phyloP scores from a whole-genome alignment of 768 basidiomycete genomes.

The Termitomyces titanicus region DNA sequence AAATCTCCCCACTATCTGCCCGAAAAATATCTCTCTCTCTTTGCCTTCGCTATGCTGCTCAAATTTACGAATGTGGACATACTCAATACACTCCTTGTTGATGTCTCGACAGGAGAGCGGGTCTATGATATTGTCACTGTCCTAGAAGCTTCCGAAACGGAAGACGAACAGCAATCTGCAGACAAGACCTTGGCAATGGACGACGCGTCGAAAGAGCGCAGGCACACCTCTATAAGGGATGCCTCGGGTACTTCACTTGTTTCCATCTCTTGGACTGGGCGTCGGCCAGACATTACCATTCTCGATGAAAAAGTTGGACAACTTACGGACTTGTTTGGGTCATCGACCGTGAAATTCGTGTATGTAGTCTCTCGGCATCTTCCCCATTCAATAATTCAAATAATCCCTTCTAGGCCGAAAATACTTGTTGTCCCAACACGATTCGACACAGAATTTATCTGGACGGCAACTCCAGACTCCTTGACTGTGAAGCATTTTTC shows the following conservation, averaged over 20 bases:
- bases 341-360: constrained; percentile 52
- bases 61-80: constrained; percentile 58
- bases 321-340: constrained; percentile 54
- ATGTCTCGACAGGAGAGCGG: constrained; percentile 45
- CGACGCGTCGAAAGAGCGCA: constrained; percentile 15
- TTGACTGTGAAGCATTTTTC: constrained; percentile 38
- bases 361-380: constrained; percentile 13
- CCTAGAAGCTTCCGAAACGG: constrained; percentile 28
- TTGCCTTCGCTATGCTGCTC: constrained; percentile 42
- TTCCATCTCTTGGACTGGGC: constrained; percentile 50
- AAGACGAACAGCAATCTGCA: constrained; percentile 20
- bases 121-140: constrained; percentile 48
- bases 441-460: constrained; percentile 59
- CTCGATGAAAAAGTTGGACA: constrained; percentile 47
- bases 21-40: background rate
- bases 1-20: constrained; percentile 8
- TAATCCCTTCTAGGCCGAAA: constrained; percentile 40
- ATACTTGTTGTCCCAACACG: constrained; percentile 57
- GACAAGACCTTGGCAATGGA: background rate
- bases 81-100: constrained; percentile 51
- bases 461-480: constrained; percentile 53
- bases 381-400: background rate
- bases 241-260: constrained; percentile 38
- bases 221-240: constrained; percentile 43
- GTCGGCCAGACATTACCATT: constrained; percentile 49